Evolutionary conservation across 768 basidiomycete genomes (phyloP).

Genomic region (Kwoniella europaea): DNA sequence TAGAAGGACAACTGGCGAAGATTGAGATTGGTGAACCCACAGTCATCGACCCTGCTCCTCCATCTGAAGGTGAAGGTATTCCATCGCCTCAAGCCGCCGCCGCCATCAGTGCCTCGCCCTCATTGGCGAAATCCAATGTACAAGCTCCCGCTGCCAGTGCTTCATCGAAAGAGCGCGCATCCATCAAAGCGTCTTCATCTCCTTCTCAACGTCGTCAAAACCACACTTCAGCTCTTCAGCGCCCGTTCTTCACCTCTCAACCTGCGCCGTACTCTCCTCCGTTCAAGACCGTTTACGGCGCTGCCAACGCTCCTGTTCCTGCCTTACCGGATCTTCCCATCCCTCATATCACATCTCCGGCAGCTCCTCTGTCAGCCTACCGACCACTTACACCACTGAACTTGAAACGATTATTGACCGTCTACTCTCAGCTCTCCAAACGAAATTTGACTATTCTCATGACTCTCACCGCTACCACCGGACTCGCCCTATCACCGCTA

Average conservation of each 20-base stretch:
- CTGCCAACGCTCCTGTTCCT: conserved; percentile 28
- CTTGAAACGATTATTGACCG: conserved; percentile 63
- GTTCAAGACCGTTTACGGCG: conserved; percentile 39
- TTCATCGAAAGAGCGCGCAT: conserved; percentile 8
- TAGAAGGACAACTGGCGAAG: conserved; percentile 51
- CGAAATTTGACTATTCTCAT: conserved; percentile 79
- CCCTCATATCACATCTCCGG: conserved; percentile 38
- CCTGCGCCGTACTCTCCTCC: conserved; percentile 25
- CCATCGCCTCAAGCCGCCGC: conserved; percentile 7
- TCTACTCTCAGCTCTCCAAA: conserved; percentile 85
- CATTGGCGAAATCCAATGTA: not conserved
- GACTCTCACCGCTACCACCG: conserved; percentile 85
- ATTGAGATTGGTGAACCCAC: conserved; percentile 45
- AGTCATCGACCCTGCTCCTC: conserved; percentile 10
- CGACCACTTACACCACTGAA: conserved; percentile 54
- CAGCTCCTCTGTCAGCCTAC: conserved; percentile 44
- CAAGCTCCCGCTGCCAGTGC: not conserved
- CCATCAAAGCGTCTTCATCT: conserved; percentile 6
- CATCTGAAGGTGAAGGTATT: conserved; percentile 10
- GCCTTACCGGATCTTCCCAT: conserved; percentile 43
- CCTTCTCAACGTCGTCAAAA: conserved; percentile 23
- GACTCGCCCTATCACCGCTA: conserved; percentile 88
- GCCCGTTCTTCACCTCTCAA: conserved; percentile 46
- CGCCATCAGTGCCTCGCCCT: not conserved
- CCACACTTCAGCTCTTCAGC: conserved; percentile 36